phyloP scores from a whole-genome alignment of 2,329 filamentous ascomycete species.

The Neofusicoccum ribis region DNA sequence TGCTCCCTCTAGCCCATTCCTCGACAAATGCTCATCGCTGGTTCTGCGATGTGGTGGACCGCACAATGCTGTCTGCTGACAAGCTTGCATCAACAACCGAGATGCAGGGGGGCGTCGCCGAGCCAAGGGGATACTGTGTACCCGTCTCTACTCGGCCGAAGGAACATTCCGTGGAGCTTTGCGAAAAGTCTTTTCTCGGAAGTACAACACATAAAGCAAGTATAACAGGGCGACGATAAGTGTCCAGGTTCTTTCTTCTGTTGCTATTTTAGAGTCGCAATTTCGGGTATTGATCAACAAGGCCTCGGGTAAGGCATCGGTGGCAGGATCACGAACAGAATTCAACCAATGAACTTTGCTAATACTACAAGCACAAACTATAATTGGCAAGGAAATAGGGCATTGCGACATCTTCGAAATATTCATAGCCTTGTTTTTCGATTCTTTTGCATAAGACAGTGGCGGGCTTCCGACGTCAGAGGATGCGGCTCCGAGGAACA shows the following conservation, averaged over 20 bases:
- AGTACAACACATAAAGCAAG: background rate
- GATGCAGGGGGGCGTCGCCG: background rate
- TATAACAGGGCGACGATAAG: background rate
- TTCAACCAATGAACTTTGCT: background rate
- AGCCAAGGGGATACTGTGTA: background rate
- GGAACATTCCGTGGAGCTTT: conserved; percentile 10
- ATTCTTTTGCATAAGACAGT: conserved; percentile 3
- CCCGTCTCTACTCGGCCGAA: conserved; percentile 10
- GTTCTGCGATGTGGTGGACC: background rate
- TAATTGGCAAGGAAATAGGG: background rate
- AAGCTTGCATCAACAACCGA: conserved; percentile 7
- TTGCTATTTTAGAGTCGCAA: conserved; percentile 9
- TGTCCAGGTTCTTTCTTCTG: background rate
- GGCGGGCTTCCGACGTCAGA: background rate
- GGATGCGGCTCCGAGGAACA: background rate
- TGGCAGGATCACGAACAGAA: background rate
- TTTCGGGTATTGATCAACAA: conserved; percentile 9
- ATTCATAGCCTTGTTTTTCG: background rate
- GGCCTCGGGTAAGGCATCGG: conserved; percentile 1
- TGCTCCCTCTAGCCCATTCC: background rate
- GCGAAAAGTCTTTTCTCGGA: background rate
- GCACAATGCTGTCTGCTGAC: conserved; percentile 4
- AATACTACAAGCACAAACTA: background rate
- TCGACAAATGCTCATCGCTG: background rate
- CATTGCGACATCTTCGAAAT: background rate